A percentile compares a stretch with the other conserved stretches of the same genome.
Evolutionary conservation across 2,329 filamentous ascomycete species (phyloP).

Genomic region (Penicillium sp.): DNA sequence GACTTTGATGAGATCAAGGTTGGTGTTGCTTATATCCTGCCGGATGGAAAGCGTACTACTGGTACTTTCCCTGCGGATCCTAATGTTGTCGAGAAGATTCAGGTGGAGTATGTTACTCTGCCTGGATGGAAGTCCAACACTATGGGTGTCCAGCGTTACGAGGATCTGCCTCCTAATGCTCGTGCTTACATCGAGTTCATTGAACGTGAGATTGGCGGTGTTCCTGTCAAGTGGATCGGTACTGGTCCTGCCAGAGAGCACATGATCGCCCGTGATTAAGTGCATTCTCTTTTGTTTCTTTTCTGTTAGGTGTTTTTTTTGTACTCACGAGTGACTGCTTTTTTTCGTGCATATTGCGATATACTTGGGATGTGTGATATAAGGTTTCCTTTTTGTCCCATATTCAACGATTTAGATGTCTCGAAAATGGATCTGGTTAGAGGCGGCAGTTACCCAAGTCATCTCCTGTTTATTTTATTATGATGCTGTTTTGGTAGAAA

Average conservation of each 20-base stretch:
- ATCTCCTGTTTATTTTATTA: neutral
- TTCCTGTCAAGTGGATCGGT: conserved; percentile 63
- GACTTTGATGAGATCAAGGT: conserved; percentile 64
- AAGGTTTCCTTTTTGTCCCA: conserved; percentile 14
- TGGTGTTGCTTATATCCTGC: conserved; percentile 56
- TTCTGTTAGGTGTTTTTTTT: conserved; percentile 4
- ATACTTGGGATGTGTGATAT: conserved; percentile 22
- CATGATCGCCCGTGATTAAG: conserved; percentile 56
- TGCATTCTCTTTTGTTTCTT: conserved; percentile 12
- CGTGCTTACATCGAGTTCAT: conserved; percentile 63
- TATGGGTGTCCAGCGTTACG: conserved; percentile 57
- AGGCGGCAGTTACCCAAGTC: neutral
- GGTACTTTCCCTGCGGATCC: conserved; percentile 60
- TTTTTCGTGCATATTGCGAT: conserved; percentile 15
- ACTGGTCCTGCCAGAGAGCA: conserved; percentile 61
- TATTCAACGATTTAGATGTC: conserved; percentile 18
- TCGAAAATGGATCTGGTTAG: conserved; percentile 15
- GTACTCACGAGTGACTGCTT: conserved; percentile 7
- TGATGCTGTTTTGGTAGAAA: neutral
- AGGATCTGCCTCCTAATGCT: conserved; percentile 58
- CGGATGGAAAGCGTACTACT: conserved; percentile 50
- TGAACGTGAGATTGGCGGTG: conserved; percentile 55
- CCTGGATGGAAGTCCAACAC: conserved; percentile 63
- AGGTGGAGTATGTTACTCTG: conserved; percentile 60
- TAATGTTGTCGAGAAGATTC: conserved; percentile 52